Evolutionary conservation across 1,284 basidiomycete genomes (phyloP).

Genomic region (Ceratobasidium sp.): DNA sequence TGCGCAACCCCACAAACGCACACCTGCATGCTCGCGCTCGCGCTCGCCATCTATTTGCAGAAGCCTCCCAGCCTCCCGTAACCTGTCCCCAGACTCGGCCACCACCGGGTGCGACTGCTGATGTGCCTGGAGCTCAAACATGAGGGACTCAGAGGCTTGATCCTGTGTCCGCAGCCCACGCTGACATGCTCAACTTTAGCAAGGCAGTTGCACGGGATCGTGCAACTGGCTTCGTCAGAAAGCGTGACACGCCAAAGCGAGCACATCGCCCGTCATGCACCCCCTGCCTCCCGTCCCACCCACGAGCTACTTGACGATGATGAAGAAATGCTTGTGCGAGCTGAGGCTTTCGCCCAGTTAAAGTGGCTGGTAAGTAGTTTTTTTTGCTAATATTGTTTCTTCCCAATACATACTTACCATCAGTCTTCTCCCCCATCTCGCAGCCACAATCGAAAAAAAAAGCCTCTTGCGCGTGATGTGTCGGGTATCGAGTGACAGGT

Average conservation of each 20-base stretch:
- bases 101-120: not conserved
- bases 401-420: not conserved
- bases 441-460: slow-evolving; percentile 13
- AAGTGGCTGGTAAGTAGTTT: not conserved
- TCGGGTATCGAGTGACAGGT: not conserved
- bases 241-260: not conserved
- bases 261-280: not conserved
- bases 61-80: not conserved
- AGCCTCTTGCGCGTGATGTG: slow-evolving; percentile 24
- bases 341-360: not conserved
- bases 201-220: not conserved
- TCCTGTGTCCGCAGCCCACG: not conserved
- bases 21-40: too few species aligned
- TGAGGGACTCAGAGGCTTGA: not conserved
- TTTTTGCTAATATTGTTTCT: not conserved
- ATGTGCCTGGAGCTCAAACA: not conserved
- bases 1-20: not conserved
- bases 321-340: not conserved
- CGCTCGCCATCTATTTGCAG: not conserved
- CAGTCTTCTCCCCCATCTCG: not conserved
- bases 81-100: not conserved
- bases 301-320: not conserved
- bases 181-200: not conserved
- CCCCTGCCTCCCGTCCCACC: not conserved
- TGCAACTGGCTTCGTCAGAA: not conserved